Conservation (phyloP, 352 stramenopile species). For the Phytophthora ramorum region DNA sequence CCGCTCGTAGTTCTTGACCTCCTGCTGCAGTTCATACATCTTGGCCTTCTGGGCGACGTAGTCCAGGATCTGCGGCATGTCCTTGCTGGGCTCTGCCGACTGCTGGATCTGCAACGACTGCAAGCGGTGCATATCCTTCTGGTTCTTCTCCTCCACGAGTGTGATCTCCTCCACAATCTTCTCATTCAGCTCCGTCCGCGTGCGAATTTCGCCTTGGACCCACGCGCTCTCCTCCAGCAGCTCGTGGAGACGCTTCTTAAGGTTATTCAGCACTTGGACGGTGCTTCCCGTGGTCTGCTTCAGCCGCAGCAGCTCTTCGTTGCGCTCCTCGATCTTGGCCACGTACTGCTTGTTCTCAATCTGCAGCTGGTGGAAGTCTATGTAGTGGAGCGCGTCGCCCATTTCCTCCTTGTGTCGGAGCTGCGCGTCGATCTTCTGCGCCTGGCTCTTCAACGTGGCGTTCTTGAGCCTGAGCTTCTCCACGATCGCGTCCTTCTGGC, state of each 20-base stretch:
- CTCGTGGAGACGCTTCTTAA: conserved; percentile 91
- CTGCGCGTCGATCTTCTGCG: conserved; percentile 92
- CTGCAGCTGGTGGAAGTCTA: conserved; percentile 96
- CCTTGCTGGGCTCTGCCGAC: conserved; percentile 70
- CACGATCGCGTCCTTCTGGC: conserved; percentile 92
- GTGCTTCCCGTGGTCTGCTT: conserved; percentile 92
- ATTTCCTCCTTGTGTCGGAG: conserved; percentile 96
- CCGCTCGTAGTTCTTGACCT: conserved; percentile 92
- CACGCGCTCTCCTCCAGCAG: conserved; percentile 85
- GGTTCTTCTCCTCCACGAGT: conserved; percentile 73
- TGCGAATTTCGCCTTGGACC: conserved; percentile 84
- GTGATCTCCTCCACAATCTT: conserved; percentile 86
- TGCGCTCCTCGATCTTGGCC: conserved; percentile 94
- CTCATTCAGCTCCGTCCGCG: conserved; percentile 84
- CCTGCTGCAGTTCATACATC: conserved; percentile 87
- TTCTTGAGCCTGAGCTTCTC: conserved; percentile 96
- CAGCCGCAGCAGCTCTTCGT: conserved; percentile 93
- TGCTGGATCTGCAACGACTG: conserved; percentile 73
- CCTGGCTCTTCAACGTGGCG: conserved; percentile 91
- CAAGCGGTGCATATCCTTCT: conserved; percentile 66
- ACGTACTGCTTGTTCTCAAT: conserved; percentile 98
- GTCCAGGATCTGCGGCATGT: conserved; percentile 92
- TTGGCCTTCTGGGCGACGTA: conserved; percentile 92
- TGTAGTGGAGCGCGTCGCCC: conserved; percentile 95
- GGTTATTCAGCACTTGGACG: conserved; percentile 91